phyloP scores from a whole-genome alignment of 2,329 filamentous ascomycete genomes.

The Claviceps sp. region DNA sequence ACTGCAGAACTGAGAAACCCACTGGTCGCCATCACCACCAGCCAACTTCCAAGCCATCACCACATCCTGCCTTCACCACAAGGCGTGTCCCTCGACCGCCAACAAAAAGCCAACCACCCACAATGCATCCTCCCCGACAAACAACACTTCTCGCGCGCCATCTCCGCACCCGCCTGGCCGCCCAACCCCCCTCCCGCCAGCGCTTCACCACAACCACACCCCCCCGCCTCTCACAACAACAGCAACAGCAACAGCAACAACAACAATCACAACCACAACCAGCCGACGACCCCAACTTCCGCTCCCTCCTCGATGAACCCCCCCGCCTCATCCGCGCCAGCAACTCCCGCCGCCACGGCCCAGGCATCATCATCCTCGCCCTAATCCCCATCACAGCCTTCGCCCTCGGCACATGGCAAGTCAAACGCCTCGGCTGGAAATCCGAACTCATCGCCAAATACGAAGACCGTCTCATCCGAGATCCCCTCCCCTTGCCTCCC shows the following conservation, averaged over 20 bases:
- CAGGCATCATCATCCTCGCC: conserved; percentile 68
- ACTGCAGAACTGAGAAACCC: not conserved
- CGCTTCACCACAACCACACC: not conserved
- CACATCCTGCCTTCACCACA: not conserved
- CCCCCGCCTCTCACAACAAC: not conserved
- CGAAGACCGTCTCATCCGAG: conserved; percentile 79
- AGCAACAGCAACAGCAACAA: conserved; percentile 1
- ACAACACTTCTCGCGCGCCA: conserved; percentile 8
- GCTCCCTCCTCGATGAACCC: conserved; percentile 77
- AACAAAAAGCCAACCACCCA: not conserved
- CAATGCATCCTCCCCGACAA: not conserved
- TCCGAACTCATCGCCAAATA: conserved; percentile 80
- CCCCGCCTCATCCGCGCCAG: conserved; percentile 65
- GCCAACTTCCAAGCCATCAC: not conserved
- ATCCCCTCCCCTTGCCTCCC: conserved; percentile 74
- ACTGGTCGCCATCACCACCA: not conserved
- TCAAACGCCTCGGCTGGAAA: conserved; percentile 87
- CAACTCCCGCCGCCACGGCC: conserved; percentile 50
- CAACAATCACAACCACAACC: conserved; percentile 27
- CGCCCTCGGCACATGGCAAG: conserved; percentile 84
- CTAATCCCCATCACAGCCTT: conserved; percentile 89
- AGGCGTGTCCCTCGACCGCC: too few species aligned
- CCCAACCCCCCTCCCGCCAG: not conserved
- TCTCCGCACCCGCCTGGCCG: conserved; percentile 9
- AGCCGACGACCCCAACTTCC: conserved; percentile 66